Conservation (phyloP, 1,284 basidiomycete species). For the Grifola frondosa region DNA sequence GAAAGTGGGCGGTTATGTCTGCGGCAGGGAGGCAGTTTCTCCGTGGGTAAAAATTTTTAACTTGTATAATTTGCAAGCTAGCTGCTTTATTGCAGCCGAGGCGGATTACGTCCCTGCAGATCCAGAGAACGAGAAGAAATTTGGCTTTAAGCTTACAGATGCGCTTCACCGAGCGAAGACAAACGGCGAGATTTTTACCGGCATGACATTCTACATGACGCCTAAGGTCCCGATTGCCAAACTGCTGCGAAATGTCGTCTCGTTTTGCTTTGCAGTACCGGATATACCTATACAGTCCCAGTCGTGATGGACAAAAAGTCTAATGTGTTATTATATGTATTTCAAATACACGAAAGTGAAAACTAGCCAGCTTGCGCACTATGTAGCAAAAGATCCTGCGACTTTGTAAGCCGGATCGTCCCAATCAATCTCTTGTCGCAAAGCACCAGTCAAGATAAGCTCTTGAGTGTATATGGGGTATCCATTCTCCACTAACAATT, state of each 20-base stretch:
- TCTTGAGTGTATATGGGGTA: conserved; percentile 67
- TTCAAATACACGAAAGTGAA: too few relatives aligned
- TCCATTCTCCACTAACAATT: conserved; percentile 46
- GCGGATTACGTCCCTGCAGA: conserved; percentile 60
- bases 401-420: conserved; percentile 36
- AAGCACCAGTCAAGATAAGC: conserved; percentile 58
- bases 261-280: too few relatives aligned
- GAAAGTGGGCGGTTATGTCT: conserved; percentile 66
- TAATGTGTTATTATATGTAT: too few relatives aligned
- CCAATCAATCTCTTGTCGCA: conserved; percentile 69
- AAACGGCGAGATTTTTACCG: conserved; percentile 55
- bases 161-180: conserved; percentile 57
- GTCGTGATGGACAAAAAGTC: too few relatives aligned
- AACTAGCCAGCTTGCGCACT: too few relatives aligned
- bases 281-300: too few relatives aligned
- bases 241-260: conserved; percentile 64
- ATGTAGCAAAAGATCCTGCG: conserved; percentile 16
- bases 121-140: conserved; percentile 60
- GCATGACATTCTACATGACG: conserved; percentile 73
- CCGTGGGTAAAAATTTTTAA: conserved; percentile 62
- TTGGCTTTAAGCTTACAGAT: conserved; percentile 58
- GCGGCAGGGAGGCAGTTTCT: conserved; percentile 55
- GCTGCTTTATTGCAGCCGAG: conserved; percentile 49
- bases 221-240: conserved; percentile 53
- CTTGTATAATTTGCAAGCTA: conserved; percentile 3